These are phyloP conservation scores for Mycena amicta DNA, from an alignment of 768 basidiomycete genomes.

Conservation along the genomic window DNA sequence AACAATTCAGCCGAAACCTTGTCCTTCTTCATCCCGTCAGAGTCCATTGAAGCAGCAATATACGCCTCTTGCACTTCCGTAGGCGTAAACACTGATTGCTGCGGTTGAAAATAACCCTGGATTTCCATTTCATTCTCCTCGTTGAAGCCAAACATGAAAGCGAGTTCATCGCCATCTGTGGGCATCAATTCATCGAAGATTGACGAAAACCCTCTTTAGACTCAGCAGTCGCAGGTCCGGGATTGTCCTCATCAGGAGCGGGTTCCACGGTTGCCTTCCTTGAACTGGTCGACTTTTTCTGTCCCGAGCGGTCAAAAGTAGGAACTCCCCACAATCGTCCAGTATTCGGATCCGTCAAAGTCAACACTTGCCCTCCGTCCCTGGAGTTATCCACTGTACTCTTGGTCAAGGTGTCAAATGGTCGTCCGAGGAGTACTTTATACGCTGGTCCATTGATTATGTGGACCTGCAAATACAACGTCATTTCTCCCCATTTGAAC, in stretches of 20 bases:
- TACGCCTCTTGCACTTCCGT: conserved; percentile 1
- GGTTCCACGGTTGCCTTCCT: background rate
- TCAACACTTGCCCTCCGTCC: conserved; percentile 27
- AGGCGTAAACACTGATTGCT: background rate
- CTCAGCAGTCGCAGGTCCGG: too few species aligned
- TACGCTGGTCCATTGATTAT: conserved; percentile 28
- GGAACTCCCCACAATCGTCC: background rate
- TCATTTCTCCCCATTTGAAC: conserved; percentile 25
- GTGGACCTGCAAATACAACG: conserved; percentile 31
- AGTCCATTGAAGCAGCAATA: background rate
- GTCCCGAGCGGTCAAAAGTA: background rate
- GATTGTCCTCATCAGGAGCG: background rate
- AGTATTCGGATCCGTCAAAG: conserved; percentile 29
- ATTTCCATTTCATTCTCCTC: background rate
- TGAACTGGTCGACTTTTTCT: background rate
- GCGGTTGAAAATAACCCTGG: background rate
- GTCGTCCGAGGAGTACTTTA: conserved; percentile 30
- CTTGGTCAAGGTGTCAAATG: conserved; percentile 29
- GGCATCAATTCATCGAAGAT: conserved; percentile 10
- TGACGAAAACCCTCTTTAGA: background rate
- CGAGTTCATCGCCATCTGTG: background rate
- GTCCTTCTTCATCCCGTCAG: background rate
- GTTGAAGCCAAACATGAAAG: conserved; percentile 1
- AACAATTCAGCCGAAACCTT: background rate
- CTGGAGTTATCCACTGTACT: conserved; percentile 16